These are phyloP conservation scores for Odonthalia washingtoniensis DNA, from an alignment of 31 red algal species.

Conservation along the genomic window DNA sequence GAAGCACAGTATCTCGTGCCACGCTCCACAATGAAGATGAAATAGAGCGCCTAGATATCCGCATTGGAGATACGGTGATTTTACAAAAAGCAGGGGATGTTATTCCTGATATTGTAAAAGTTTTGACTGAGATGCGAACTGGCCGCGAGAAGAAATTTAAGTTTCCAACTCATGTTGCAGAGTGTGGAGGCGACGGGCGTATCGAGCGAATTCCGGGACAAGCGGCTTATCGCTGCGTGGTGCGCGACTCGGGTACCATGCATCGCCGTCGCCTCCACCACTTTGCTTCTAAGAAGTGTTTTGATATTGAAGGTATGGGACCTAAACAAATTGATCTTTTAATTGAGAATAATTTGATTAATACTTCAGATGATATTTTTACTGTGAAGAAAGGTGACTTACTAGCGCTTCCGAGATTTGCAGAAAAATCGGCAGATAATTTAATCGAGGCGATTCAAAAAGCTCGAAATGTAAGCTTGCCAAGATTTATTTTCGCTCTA, in stretches of 20 bases:
- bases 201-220: not conserved
- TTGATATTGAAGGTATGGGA: slow-evolving; percentile 10
- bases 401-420: not conserved
- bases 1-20: slow-evolving; percentile 72
- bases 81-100: slow-evolving; percentile 82
- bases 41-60: slow-evolving; percentile 64
- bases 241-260: not conserved
- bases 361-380: not conserved
- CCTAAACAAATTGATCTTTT: not conserved
- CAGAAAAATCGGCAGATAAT: slow-evolving; percentile 16
- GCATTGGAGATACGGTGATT: slow-evolving; percentile 66
- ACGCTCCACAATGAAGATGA: slow-evolving; percentile 90
- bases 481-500: slow-evolving; percentile 8
- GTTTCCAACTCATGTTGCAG: slow-evolving; percentile 10
- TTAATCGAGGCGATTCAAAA: not conserved
- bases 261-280: not conserved
- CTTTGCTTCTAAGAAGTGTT: not conserved
- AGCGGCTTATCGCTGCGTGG: slow-evolving; percentile 35
- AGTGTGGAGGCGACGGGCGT: slow-evolving; percentile 23
- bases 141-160: not conserved
- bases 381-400: slow-evolving; percentile 26
- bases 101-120: slow-evolving; percentile 76
- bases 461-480: not conserved
- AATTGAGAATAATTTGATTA: not conserved
- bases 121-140: slow-evolving; percentile 21